Base-by-base conservation (phyloP, 805 yeast species). In the Pichia rugopelliculosa region DNA sequence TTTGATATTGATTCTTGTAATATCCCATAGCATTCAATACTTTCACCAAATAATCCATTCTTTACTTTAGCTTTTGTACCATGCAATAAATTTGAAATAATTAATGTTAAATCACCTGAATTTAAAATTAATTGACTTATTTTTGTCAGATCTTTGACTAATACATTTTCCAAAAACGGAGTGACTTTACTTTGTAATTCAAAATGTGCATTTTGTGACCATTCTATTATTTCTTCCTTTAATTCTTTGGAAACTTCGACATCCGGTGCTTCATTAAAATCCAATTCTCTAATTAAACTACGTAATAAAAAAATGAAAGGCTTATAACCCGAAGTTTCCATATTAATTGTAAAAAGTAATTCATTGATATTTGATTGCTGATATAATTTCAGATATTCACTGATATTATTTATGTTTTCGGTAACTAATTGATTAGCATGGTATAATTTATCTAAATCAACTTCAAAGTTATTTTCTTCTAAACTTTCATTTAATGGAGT, bases 191-290 rank as follows among this genome's bases (percentile, higher is more conserved):
- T 54, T 47, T 67, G 71, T 33, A 67, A 48, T 46, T 65, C 69
- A 41, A 59, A 55, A 55, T 67, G 71, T 3, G 69, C 59, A 9
- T 45, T 40, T 50, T 65, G 68, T 1, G 68, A 54, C 70, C 70
- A 66, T 15, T 52, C 51, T 17, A 52, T 55, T 9, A 67, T 58
- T 42, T 64, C 58, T 3, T 44, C 42, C 33, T 49, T 52, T 12
- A 54, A 37, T 49, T 39, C 46, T 44, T 22, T 48, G 42, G 37
- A 53, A 42, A 41, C 13, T 23, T 44, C 36, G 15, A 40, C 39
- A 21, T 47, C 26, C 6, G 47, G 26, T n/a, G 23, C 37, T 10
- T 39, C n/a, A 6, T 30, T 30, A 6, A 42, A 4, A 11, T 48
- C 17, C 15, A 44, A 40, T 37, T 62, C 66, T 22, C 54, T 52